These are phyloP conservation scores for Cicer cuneatum DNA, from an alignment of 306 rosid genomes.

Conservation along the genomic window DNA sequence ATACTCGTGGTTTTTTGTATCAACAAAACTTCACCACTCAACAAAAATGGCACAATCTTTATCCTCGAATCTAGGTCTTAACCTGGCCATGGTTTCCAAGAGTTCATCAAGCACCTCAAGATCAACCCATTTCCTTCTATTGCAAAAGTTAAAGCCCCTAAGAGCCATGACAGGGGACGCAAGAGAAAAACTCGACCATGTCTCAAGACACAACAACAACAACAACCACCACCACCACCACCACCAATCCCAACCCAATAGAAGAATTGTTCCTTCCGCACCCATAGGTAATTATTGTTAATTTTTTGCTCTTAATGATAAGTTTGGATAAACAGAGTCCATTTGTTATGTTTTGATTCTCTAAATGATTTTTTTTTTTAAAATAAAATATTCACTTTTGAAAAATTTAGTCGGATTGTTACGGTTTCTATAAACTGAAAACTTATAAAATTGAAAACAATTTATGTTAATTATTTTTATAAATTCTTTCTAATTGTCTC, in stretches of 20 bases:
- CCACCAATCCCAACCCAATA: constrained; percentile 51
- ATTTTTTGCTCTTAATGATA: not conserved
- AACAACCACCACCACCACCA: too few relatives aligned
- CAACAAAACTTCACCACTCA: not conserved
- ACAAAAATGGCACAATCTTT: constrained; percentile 49
- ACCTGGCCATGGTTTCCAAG: constrained; percentile 1
- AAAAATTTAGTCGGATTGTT: too few relatives aligned
- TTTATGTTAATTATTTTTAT: too few relatives aligned
- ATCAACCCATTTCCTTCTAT: not conserved
- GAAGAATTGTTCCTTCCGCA: constrained; percentile 47
- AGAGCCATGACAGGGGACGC: constrained; percentile 57
- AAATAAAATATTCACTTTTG: too few relatives aligned
- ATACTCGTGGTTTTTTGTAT: not conserved
- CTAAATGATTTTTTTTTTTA: too few relatives aligned
- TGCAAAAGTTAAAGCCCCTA: constrained; percentile 40
- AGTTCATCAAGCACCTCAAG: not conserved
- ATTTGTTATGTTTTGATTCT: too few relatives aligned
- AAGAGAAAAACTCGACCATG: constrained; percentile 61
- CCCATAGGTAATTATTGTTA: constrained; percentile 59
- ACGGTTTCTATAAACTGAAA: too few relatives aligned
- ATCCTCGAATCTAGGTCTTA: constrained; percentile 37
- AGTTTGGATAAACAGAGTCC: too few relatives aligned
- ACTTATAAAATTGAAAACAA: too few relatives aligned
- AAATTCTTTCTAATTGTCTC: too few relatives aligned
- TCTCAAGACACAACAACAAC: constrained; percentile 45